A percentile compares a stretch with the other conserved stretches of the same genome.
phyloP scores from a whole-genome alignment of 2,329 filamentous ascomycete species.

The Ascochyta pisi region DNA sequence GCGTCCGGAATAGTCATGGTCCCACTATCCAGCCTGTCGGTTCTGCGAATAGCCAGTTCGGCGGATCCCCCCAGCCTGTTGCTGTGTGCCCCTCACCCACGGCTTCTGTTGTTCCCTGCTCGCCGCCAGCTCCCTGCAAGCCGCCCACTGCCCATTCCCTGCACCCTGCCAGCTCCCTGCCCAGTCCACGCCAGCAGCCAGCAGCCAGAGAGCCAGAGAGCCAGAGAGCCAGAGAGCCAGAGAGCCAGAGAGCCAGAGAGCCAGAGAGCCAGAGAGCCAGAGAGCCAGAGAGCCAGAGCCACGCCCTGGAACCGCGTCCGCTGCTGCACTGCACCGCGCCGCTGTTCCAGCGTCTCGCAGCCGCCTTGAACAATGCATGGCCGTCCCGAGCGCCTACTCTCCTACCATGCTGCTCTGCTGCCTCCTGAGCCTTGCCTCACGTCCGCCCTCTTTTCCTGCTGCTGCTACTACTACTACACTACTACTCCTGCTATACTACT shows the following conservation, averaged over 20 bases:
- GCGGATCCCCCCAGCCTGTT: slow-evolving; percentile 22
- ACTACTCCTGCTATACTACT: not conserved
- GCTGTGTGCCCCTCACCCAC: slow-evolving; percentile 6
- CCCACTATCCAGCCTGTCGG: slow-evolving; percentile 32
- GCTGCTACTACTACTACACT: slow-evolving; percentile 4
- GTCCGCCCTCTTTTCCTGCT: slow-evolving; percentile 5
- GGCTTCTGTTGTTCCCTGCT: not conserved
- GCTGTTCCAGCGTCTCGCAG: slow-evolving; percentile 7
- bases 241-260: no score
- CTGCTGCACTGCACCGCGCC: not conserved
- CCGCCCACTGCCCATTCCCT: not conserved
- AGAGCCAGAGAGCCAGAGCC: not conserved
- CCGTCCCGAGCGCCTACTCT: not conserved
- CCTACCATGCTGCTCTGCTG: not conserved
- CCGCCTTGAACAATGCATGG: not conserved
- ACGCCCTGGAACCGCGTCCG: slow-evolving; percentile 6
- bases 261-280: no score
- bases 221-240: no score
- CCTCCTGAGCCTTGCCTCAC: not conserved
- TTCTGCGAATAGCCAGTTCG: slow-evolving; percentile 22
- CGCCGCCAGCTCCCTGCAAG: not conserved
- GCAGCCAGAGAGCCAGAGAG: no score
- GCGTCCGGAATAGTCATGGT: slow-evolving; percentile 17
- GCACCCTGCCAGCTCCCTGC: not conserved
- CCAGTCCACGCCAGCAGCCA: not conserved